Evolutionary conservation across 202 grass and related monocot species (phyloP), one percentile per base, ranked within the genome.

Genomic region (Cymbopogon flexuosus): DNA sequence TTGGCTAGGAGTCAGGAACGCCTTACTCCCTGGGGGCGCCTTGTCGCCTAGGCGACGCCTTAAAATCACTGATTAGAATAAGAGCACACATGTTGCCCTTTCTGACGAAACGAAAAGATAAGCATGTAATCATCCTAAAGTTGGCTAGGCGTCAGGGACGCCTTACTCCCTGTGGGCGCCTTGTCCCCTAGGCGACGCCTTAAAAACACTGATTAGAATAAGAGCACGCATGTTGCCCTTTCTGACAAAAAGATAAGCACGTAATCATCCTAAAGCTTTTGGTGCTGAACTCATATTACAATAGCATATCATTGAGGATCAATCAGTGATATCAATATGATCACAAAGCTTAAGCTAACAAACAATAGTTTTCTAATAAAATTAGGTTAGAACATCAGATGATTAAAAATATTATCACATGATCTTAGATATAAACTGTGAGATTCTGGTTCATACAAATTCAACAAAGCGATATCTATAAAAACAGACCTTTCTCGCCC

Each of bases 281-380:
- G 37, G 18, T 42, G 37, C 5, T 24, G 65, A 14, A 68, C 37
- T 21, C 1, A 68, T 41, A 11, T 29, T 16, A 62, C 57, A 18
- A 62, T 41, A 76, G 54, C 16, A 56, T 60, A 70, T 66, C 7
- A 66, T 16, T 9, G 13, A 51, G 61, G 23, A 60, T 16, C 65
- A 69, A 18, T 43, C 49, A 60, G 14, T 70, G 56, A 69, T 42
- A 47, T n/a, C 27, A 84, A 77, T 47, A 49, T 18, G 2, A 3
- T 46, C 18, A 45, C 31, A 62, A 78, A 84, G 54, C 70, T 39
- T 74, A 74, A 39, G 31, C 5, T 83, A 75, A 56, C 6, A 29
- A 42, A 75, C 2, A 2, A 58, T 34, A 33, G 10, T 13, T 36
- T 49, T 22, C 13, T 24, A 33, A 62, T 47, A 10, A 15, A 58